A percentile compares a stretch with the other conserved stretches of the same genome.
Conservation (phyloP, 441 rosid genomes). For the Theobroma grandiflorum region DNA sequence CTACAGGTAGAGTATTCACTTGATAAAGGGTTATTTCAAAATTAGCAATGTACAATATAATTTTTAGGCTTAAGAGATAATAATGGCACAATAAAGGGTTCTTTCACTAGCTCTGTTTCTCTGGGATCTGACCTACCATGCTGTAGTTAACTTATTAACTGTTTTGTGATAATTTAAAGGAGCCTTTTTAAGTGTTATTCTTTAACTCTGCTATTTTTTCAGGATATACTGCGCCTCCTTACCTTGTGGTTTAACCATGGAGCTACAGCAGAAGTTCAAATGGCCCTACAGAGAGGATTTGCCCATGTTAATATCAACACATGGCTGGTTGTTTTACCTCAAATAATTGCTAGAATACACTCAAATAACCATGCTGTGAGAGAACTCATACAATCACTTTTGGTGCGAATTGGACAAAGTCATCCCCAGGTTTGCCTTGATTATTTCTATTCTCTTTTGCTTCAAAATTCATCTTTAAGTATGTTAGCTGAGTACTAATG, state of each 20-base stretch:
- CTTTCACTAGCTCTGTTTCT: background rate
- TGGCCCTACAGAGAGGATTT: constrained; percentile 89
- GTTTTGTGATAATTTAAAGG: background rate
- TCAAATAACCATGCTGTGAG: constrained; percentile 96
- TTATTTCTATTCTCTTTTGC: constrained; percentile 1
- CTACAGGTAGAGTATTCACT: constrained; percentile 72
- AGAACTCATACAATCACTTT: constrained; percentile 92
- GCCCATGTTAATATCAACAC: constrained; percentile 94
- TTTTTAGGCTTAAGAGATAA: background rate
- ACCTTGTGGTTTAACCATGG: constrained; percentile 99
- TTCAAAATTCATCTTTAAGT: constrained; percentile 18
- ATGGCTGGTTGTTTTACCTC: constrained; percentile 99
- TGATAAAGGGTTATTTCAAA: background rate
- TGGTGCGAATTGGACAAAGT: constrained; percentile 94
- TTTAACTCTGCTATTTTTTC: constrained; percentile 36
- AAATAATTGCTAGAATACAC: constrained; percentile 99
- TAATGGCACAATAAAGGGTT: background rate
- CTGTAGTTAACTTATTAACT: background rate
- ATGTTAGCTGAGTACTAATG: constrained; percentile 2
- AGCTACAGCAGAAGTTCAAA: constrained; percentile 92
- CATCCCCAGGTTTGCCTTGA: constrained; percentile 94
- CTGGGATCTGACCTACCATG: background rate
- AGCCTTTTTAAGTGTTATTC: background rate
- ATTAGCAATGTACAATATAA: background rate
- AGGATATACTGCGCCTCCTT: constrained; percentile 99